Percentiles rank a stretch among this genome's conserved stretches.
phyloP scores from a whole-genome alignment of 306 rosid genomes.

The Cucurbita ficifolia region DNA sequence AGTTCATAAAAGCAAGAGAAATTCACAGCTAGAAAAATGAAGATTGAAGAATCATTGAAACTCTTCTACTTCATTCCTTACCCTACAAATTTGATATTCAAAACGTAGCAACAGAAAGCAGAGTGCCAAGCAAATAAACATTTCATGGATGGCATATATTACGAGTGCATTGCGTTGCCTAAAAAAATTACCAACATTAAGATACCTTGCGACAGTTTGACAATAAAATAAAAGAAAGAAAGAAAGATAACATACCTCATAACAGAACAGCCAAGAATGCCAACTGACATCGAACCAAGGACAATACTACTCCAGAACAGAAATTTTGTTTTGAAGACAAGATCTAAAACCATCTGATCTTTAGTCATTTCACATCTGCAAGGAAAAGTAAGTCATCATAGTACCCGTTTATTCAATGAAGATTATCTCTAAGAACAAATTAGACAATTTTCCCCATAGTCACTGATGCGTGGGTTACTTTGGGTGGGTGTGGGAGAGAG shows the following conservation, averaged over 20 bases:
- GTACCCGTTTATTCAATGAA: neutral
- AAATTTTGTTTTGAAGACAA: slow-evolving; percentile 29
- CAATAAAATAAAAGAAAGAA: neutral
- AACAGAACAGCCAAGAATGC: slow-evolving; percentile 61
- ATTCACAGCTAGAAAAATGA: neutral
- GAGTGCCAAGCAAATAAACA: neutral
- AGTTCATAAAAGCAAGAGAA: neutral
- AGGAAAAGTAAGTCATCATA: slow-evolving; percentile 8
- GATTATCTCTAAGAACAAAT: neutral
- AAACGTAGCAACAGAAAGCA: neutral
- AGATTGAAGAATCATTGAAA: neutral
- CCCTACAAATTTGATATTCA: neutral
- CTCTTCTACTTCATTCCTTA: too few species aligned
- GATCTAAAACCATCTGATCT: slow-evolving; percentile 68
- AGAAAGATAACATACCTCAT: slow-evolving; percentile 17
- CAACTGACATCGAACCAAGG: slow-evolving; percentile 62
- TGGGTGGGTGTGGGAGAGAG: neutral
- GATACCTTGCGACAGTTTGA: slow-evolving; percentile 20
- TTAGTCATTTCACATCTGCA: slow-evolving; percentile 66
- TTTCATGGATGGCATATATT: neutral
- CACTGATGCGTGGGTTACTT: neutral
- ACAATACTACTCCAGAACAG: slow-evolving; percentile 49
- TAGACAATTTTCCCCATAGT: neutral
- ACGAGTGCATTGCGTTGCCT: neutral
- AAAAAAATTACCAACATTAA: neutral